Evolutionary conservation across 768 basidiomycete species (phyloP).

Genomic region (Crucibulum laeve): DNA sequence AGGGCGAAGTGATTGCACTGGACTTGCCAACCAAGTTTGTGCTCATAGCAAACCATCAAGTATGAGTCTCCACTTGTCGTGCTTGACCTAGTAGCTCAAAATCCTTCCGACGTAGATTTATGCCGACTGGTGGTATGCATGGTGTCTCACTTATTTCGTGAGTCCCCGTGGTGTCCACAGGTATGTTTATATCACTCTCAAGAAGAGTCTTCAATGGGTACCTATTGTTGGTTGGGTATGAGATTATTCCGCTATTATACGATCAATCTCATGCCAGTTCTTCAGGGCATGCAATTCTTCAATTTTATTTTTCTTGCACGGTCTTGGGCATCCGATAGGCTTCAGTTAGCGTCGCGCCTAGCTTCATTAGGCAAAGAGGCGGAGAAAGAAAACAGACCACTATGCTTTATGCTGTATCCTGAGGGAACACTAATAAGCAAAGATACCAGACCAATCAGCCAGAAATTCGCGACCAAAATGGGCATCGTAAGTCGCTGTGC

Average conservation of each 20-base stretch:
- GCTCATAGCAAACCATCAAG: slow-evolving; percentile 92
- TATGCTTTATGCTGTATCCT: slow-evolving; percentile 87
- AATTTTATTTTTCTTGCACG: slow-evolving; percentile 91
- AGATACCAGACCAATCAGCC: slow-evolving; percentile 80
- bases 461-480: slow-evolving; percentile 83
- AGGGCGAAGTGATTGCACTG: slow-evolving; percentile 56
- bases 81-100: slow-evolving; percentile 3
- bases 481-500: slow-evolving; percentile 61
- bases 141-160: slow-evolving; percentile 76
- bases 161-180: slow-evolving; percentile 55
- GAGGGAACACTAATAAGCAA: slow-evolving; percentile 93
- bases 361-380: slow-evolving; percentile 65
- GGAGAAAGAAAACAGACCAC: slow-evolving; percentile 62
- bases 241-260: slow-evolving; percentile 4
- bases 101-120: slow-evolving; percentile 50
- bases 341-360: slow-evolving; percentile 61
- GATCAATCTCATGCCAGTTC: slow-evolving; percentile 2
- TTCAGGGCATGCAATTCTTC: slow-evolving; percentile 91
- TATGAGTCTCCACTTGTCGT: slow-evolving; percentile 21
- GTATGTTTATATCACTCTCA: slow-evolving; percentile 86
- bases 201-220: slow-evolving; percentile 81
- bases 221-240: slow-evolving; percentile 88
- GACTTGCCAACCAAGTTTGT: slow-evolving; percentile 78
- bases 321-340: slow-evolving; percentile 83
- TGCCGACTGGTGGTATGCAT: slow-evolving; percentile 86